Percentiles rank a stretch among this genome's conserved stretches.
phyloP scores from a whole-genome alignment of 176 grass and related monocot genomes.

The Elaeis guineensis region DNA sequence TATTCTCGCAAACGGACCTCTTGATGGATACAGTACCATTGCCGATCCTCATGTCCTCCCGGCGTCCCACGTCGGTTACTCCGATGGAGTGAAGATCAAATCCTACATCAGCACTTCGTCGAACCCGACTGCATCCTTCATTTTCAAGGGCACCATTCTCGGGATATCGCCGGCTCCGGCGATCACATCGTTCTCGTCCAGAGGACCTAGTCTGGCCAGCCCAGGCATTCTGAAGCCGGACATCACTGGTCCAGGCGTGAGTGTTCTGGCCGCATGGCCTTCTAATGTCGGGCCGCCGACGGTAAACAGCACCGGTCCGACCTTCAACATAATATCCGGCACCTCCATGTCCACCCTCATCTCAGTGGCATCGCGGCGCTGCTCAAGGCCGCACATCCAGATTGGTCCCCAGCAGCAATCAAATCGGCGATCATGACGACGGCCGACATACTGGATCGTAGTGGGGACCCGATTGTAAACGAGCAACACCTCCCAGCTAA shows the following conservation, averaged over 20 bases:
- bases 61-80: constrained; percentile 27
- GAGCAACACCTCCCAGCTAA: constrained; percentile 10
- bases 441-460: too few species aligned
- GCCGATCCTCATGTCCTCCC: constrained; percentile 46
- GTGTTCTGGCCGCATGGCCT: constrained; percentile 42
- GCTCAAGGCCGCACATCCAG: too few species aligned
- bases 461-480: not conserved
- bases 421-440: too few species aligned
- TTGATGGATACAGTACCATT: constrained; percentile 19
- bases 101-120: constrained; percentile 41
- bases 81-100: constrained; percentile 21
- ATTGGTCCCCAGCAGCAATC: not conserved
- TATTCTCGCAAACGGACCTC: constrained; percentile 18
- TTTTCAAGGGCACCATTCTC: constrained; percentile 45
- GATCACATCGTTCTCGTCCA: constrained; percentile 52
- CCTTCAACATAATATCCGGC: too few species aligned
- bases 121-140: constrained; percentile 34
- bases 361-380: too few species aligned
- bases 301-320: not conserved
- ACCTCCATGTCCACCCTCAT: too few species aligned
- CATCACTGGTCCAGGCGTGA: constrained; percentile 64
- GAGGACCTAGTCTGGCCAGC: constrained; percentile 50
- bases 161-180: constrained; percentile 27
- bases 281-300: not conserved
- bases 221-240: constrained; percentile 72